Base-by-base conservation (phyloP, 1,139 yeast species). In the Blastobotrys illinoisensis region DNA sequence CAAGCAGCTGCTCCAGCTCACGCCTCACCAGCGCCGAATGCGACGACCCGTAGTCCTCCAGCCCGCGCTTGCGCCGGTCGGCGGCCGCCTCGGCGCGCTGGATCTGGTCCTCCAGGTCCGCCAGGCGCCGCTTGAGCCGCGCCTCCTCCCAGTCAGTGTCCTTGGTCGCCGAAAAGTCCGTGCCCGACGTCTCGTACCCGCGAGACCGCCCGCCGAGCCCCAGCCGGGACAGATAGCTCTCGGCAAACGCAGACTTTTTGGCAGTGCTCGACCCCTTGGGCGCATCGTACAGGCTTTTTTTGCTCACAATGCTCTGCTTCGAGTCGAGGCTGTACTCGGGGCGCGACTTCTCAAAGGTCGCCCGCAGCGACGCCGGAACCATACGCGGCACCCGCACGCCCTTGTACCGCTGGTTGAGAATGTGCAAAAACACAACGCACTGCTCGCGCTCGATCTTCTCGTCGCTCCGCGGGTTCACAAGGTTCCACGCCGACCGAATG, bases 381-480 rank as follows among this genome's bases (percentile, higher is more conserved):
- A 90, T 86, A 56, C 95, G 77, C 45, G 99, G 99, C 40, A 93
- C 83, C 58, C 95, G 77, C 63, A 85, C 85, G 36, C 97, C 97
- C 66, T 85, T 85, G 58, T 89, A 88, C 63, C 97, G 80, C 71
- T 91, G 96, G 71, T 90, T 89, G 64, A 93, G 78, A 62, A 91
- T 89, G 71, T 93, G 99, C 62, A 93, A 76, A 62, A 88, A 90
- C 43, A 88, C 96, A 62, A 90, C 74, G 24, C 90, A 85, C 69
- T 95, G 99, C 71, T 93, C 98, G 65, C 87, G 89, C 70, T 91
- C 98, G 60, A 93, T 89, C 14, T 96, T 85, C 65, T 86, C 90
- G 54, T 83, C 82, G 48, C 86, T 83, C 64, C 87, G 86, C 5
- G 99, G 98, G 66, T 93, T 93, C 49, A 95, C 96, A 57, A 93